A percentile compares a stretch with the other conserved stretches of the same genome.
These are phyloP conservation scores for Fusarium heterosporum DNA, from an alignment of 2,329 filamentous ascomycete species.

Conservation along the genomic window DNA sequence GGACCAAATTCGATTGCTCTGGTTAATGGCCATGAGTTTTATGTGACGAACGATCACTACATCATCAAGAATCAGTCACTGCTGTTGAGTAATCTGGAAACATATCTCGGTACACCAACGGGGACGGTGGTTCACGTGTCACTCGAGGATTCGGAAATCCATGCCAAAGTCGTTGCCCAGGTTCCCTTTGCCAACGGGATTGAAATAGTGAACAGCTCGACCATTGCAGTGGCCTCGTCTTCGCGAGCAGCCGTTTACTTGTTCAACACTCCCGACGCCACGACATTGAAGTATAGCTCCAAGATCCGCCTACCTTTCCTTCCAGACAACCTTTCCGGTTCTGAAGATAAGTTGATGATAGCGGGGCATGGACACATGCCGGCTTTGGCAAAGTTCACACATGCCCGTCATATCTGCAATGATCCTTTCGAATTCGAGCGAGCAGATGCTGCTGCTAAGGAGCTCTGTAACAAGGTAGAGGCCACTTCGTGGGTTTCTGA, in stretches of 20 bases:
- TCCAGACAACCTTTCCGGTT: conserved; percentile 56
- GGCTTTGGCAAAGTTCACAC: conserved; percentile 48
- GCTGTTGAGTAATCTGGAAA: conserved; percentile 51
- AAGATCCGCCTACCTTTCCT: conserved; percentile 51
- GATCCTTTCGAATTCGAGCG: conserved; percentile 44
- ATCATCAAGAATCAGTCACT: conserved; percentile 46
- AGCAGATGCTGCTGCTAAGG: conserved; percentile 16
- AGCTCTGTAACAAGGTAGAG: conserved; percentile 1
- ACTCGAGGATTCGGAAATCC: conserved; percentile 19
- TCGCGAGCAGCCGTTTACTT: conserved; percentile 30
- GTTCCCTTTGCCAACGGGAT: conserved; percentile 58
- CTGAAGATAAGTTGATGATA: conserved; percentile 50
- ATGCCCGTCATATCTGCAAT: conserved; percentile 52
- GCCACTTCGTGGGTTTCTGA: conserved; percentile 49
- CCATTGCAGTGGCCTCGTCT: conserved; percentile 54
- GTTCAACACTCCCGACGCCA: conserved; percentile 10
- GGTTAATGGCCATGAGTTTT: conserved; percentile 52
- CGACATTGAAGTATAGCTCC: not conserved
- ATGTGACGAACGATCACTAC: conserved; percentile 57
- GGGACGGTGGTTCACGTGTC: conserved; percentile 54
- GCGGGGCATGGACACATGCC: conserved; percentile 56
- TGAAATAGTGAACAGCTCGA: conserved; percentile 54
- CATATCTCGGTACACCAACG: conserved; percentile 48
- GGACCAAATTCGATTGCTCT: conserved; percentile 56
- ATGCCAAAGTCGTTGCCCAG: conserved; percentile 49